Evolutionary conservation across 331 rosid species (phyloP), one percentile per base, ranked within the genome.

Genomic region (Malus hybrid): DNA sequence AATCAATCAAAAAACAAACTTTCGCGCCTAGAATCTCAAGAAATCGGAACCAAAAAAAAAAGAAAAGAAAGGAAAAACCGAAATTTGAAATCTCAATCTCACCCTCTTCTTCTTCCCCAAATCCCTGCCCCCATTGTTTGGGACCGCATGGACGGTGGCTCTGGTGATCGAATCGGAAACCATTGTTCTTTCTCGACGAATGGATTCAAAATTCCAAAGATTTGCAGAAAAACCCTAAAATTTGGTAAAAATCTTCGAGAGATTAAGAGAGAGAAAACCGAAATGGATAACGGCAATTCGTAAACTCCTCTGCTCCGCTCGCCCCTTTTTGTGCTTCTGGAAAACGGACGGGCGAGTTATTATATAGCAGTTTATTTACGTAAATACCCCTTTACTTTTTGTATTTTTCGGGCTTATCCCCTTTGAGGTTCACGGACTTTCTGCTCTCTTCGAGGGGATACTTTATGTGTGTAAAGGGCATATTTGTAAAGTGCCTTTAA

Each of bases 31-130:
- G 3, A 55, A 7, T 4, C 15, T 29, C 16, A 36, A 74, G 52
- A 42, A 19, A 16, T 44, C 6, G n/a, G 3, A 67, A 27, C 2
- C 24, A 8, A 19, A 4, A 48, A 22, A 22, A 22, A 32, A 68
- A 0, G 12, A 6, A 28, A 81, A 66, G 15, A 4, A 66, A 24
- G 5, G 46, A 7, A 18, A 6, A 46, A 32, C 62, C 1, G 10
- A 7, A 29, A 81, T 73, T 27, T 29, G 20, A 32, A 82, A 82
- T 44, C 85, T 73, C 76, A 94, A 24, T 24, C 24, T 24, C 24
- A 24, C 99, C 96, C 95, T 90, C 89, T 87, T 94, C 88, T 94
- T 94, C 90, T 90, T 94, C 83, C 92, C 85, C 48, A 90, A 81
- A 79, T 89, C 93, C 89, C 85, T 78, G 18, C 88, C 67, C 89